A percentile compares a stretch with the other conserved stretches of the same genome.
phyloP scores from a whole-genome alignment of 2,329 filamentous ascomycete species.

The Fusarium nygamai region DNA sequence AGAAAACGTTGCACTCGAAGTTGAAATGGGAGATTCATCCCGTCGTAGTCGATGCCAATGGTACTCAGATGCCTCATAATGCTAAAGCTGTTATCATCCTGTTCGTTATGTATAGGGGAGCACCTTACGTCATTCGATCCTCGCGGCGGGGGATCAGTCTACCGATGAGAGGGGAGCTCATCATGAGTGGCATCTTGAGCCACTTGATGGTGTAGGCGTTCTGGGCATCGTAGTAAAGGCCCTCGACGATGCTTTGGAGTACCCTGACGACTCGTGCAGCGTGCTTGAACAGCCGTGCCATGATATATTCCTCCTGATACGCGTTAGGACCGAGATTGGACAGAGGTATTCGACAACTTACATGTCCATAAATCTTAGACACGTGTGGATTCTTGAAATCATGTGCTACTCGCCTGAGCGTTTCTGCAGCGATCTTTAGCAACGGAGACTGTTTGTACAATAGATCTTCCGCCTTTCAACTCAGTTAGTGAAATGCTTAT shows the following conservation, averaged over 20 bases:
- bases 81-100: background rate
- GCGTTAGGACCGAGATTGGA: rapidly evolving
- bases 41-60: background rate
- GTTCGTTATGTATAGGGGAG: rapidly evolving
- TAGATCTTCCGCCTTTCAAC: background rate
- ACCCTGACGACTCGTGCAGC: background rate
- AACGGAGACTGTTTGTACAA: background rate
- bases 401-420: background rate
- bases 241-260: background rate
- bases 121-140: too few relatives aligned
- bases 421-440: background rate
- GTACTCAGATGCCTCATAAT: rapidly evolving
- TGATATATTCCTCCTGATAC: background rate
- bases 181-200: background rate
- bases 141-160: too few relatives aligned
- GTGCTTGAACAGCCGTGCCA: background rate
- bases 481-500: background rate
- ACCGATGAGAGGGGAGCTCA: background rate
- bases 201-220: too few relatives aligned
- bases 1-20: background rate
- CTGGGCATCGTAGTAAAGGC: background rate
- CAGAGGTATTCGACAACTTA: background rate
- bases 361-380: background rate
- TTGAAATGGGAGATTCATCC: background rate
- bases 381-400: background rate